phyloP scores from a whole-genome alignment of 2,329 filamentous ascomycete genomes.

The Incumbomyces lentus region DNA sequence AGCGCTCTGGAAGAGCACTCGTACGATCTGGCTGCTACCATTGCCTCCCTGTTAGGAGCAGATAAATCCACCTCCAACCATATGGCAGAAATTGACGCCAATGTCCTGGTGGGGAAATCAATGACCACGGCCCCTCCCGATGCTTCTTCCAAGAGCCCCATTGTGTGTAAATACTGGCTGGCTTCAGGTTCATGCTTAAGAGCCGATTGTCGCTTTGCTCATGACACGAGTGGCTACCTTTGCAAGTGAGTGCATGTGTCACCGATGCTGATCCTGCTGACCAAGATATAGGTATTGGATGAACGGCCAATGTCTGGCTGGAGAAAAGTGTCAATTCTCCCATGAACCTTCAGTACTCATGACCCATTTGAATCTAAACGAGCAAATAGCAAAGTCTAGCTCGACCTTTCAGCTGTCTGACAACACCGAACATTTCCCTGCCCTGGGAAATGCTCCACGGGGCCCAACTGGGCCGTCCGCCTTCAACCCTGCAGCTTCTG shows the following conservation, averaged over 20 bases:
- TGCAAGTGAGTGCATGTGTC: slow-evolving; percentile 78
- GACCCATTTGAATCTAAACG: slow-evolving; percentile 61
- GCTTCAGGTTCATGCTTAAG: slow-evolving; percentile 91
- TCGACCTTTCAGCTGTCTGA: slow-evolving; percentile 67
- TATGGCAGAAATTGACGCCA: slow-evolving; percentile 41
- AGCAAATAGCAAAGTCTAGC: slow-evolving; percentile 43
- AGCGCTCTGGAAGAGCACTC: slow-evolving; percentile 77
- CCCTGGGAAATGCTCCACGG: slow-evolving; percentile 42
- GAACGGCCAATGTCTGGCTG: slow-evolving; percentile 87
- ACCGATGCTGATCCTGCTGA: slow-evolving; percentile 20
- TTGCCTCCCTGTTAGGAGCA: slow-evolving; percentile 67
- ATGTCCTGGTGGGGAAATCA: slow-evolving; percentile 77
- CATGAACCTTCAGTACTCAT: slow-evolving; percentile 84
- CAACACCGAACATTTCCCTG: slow-evolving; percentile 67
- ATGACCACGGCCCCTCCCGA: slow-evolving; percentile 56
- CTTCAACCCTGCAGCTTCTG: slow-evolving; percentile 31
- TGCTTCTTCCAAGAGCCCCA: slow-evolving; percentile 66
- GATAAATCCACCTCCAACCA: slow-evolving; percentile 34
- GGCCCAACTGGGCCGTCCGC: slow-evolving; percentile 35
- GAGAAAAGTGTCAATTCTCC: slow-evolving; percentile 90
- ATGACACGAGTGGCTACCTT: slow-evolving; percentile 87
- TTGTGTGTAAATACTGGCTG: slow-evolving; percentile 95
- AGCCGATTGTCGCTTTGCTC: slow-evolving; percentile 92
- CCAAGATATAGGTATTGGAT: slow-evolving; percentile 67
- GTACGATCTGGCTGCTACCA: slow-evolving; percentile 87